Percentiles rank a stretch among this genome's conserved stretches.
phyloP scores from a whole-genome alignment of 2,329 filamentous ascomycete genomes.

The Beauveria sp. region DNA sequence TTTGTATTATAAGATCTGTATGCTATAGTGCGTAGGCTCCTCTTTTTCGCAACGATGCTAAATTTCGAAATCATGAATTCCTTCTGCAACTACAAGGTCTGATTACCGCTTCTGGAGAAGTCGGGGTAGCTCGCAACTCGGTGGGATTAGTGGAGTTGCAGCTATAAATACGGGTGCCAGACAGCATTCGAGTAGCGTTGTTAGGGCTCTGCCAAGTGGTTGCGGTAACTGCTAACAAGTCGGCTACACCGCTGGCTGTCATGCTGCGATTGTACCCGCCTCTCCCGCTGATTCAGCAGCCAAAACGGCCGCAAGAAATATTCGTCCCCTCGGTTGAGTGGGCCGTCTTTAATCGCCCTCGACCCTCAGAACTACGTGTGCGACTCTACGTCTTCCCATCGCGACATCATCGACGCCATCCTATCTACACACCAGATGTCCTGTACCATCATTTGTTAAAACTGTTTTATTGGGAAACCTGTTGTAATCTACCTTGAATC shows the following conservation, averaged over 20 bases:
- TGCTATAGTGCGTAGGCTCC: neutral
- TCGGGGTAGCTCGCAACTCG: neutral
- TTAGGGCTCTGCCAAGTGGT: too few relatives aligned
- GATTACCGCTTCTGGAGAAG: neutral
- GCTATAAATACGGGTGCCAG: too few relatives aligned
- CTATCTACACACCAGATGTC: neutral
- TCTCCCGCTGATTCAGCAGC: slow-evolving; percentile 7
- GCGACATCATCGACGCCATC: neutral
- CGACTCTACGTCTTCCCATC: neutral
- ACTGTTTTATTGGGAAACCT: neutral
- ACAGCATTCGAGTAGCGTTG: too few relatives aligned
- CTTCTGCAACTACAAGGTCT: too few relatives aligned
- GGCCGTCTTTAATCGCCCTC: neutral
- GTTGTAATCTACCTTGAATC: neutral
- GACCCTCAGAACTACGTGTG: neutral
- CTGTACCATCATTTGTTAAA: neutral
- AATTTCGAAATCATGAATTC: too few relatives aligned
- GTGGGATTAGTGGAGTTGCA: too few relatives aligned
- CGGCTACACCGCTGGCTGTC: too few relatives aligned
- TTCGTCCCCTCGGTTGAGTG: neutral
- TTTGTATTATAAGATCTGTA: neutral
- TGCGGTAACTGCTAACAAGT: too few relatives aligned
- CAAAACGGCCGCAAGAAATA: slow-evolving; percentile 1
- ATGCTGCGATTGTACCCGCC: neutral
- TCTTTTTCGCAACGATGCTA: too few relatives aligned